Conservation (phyloP, 441 rosid genomes). For the Bruguiera hainesii region DNA sequence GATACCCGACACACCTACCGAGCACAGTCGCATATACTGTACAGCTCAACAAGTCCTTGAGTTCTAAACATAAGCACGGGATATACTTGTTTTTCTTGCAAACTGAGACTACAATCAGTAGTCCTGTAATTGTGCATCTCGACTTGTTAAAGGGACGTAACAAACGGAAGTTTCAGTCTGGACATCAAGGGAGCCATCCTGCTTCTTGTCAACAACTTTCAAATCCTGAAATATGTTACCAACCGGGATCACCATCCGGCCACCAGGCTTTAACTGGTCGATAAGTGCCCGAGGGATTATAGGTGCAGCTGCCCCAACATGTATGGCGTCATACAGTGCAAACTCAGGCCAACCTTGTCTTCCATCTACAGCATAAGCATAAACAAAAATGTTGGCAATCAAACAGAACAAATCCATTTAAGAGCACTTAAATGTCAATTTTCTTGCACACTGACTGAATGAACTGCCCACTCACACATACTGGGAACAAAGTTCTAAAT, state of each 20-base stretch:
- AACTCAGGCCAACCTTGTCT: conserved; percentile 83
- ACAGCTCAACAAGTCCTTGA: background rate
- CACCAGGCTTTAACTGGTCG: conserved; percentile 90
- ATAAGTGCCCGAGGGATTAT: conserved; percentile 75
- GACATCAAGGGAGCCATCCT: conserved; percentile 62
- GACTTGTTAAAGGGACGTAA: conserved; percentile 86
- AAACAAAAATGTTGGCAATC: too few species aligned
- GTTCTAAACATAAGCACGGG: background rate
- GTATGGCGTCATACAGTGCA: conserved; percentile 89
- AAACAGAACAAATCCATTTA: too few species aligned
- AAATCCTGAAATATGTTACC: conserved; percentile 77
- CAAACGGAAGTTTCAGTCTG: conserved; percentile 72
- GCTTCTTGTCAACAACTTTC: conserved; percentile 65
- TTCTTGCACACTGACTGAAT: too few species aligned
- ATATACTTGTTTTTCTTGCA: background rate
- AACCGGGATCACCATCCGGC: conserved; percentile 92
- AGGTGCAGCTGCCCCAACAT: conserved; percentile 93
- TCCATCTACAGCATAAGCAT: conserved; percentile 50
- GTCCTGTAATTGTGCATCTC: conserved; percentile 69
- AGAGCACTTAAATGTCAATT: too few species aligned
- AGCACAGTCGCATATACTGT: background rate
- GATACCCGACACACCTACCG: too few species aligned
- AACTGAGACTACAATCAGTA: conserved; percentile 15
- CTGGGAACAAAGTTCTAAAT: too few species aligned
- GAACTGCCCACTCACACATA: too few species aligned